These are phyloP conservation scores for Testicularia cyperi DNA, from an alignment of 1,284 basidiomycete species.

Conservation along the genomic window DNA sequence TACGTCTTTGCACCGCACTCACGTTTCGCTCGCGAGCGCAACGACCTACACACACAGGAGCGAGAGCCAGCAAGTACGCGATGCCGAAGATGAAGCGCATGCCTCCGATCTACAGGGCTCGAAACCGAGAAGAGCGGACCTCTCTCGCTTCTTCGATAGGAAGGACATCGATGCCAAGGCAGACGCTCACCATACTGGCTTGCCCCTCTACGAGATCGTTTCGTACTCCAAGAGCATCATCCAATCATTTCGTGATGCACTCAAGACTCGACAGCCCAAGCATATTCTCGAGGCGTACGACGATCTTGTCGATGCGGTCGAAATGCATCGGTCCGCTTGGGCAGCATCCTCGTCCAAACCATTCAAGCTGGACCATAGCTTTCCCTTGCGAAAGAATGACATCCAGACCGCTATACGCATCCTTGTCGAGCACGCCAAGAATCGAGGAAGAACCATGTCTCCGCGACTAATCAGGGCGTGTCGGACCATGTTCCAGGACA, in stretches of 20 bases:
- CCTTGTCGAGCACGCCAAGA: constrained; percentile 6
- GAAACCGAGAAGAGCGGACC: too few relatives aligned
- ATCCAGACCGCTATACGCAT: constrained; percentile 17
- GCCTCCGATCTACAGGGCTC: too few relatives aligned
- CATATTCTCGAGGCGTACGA: constrained; percentile 9
- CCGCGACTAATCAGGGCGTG: constrained; percentile 2
- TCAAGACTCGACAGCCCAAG: background rate
- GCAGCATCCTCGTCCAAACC: constrained; percentile 1
- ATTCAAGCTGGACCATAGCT: background rate
- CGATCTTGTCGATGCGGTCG: constrained; percentile 3
- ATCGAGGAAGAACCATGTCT: constrained; percentile 1
- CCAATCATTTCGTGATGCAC: constrained; percentile 8
- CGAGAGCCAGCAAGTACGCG: too few relatives aligned
- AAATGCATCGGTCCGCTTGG: constrained; percentile 1
- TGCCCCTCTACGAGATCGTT: constrained; percentile 9
- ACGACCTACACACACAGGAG: too few relatives aligned
- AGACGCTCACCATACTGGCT: too few relatives aligned
- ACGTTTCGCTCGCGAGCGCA: too few relatives aligned
- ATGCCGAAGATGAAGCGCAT: too few relatives aligned
- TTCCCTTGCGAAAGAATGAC: constrained; percentile 25
- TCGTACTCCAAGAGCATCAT: constrained; percentile 6
- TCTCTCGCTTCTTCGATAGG: constrained; percentile 28
- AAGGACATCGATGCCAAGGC: too few relatives aligned
- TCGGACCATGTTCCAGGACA: constrained; percentile 23
- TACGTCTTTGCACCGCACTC: too few relatives aligned